Conservation (phyloP, 768 basidiomycete species). For the Auriscalpium orientale region DNA sequence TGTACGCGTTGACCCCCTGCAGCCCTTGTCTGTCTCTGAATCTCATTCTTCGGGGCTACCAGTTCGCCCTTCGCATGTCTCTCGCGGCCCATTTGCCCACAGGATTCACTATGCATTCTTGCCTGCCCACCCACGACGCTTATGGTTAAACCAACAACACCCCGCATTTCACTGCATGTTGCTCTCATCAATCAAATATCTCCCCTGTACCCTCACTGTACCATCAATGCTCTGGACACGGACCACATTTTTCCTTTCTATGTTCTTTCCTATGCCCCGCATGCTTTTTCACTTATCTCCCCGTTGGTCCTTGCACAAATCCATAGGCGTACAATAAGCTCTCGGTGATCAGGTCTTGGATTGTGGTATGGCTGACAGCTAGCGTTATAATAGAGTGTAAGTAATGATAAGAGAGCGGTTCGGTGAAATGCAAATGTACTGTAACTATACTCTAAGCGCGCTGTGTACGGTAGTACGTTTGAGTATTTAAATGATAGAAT, state of each 20-base stretch:
- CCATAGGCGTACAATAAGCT: background rate
- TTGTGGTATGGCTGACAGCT: background rate
- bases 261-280: background rate
- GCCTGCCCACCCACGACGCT: too few species aligned
- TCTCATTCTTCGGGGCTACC: too few species aligned
- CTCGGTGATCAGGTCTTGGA: slow-evolving; percentile 1
- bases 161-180: slow-evolving; percentile 2
- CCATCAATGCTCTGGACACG: slow-evolving; percentile 10
- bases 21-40: background rate
- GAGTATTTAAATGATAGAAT: background rate
- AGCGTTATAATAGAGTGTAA: slow-evolving; percentile 7
- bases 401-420: slow-evolving; percentile 1
- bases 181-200: slow-evolving; percentile 3
- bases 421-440: background rate
- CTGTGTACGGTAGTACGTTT: background rate
- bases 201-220: slow-evolving; percentile 7
- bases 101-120: slow-evolving; percentile 4
- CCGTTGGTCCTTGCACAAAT: background rate
- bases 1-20: background rate
- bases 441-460: background rate
- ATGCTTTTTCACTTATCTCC: background rate
- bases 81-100: background rate
- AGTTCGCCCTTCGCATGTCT: too few species aligned
- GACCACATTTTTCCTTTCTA: slow-evolving; percentile 2
- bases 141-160: background rate